These are phyloP conservation scores for Pleurozium schreberi DNA, from an alignment of 225 moss, liverwort and hornwort species.

Conservation along the genomic window DNA sequence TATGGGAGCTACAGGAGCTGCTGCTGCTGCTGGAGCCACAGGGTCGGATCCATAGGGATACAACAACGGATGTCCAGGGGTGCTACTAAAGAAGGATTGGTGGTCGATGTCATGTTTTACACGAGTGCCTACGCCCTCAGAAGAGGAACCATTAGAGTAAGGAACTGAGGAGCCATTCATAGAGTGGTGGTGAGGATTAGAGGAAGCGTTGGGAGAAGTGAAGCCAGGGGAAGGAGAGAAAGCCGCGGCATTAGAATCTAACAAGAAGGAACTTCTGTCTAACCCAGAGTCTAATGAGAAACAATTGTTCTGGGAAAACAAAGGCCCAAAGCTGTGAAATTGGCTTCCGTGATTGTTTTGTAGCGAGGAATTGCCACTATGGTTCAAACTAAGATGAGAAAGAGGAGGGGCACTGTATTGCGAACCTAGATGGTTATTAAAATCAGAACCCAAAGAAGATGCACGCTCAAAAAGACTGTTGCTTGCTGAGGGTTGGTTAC, in stretches of 20 bases:
- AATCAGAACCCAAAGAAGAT: conserved; percentile 33
- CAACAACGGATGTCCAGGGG: conserved; percentile 23
- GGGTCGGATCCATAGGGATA: conserved; percentile 30
- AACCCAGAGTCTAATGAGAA: conserved; percentile 40
- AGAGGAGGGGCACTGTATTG: conserved; percentile 36
- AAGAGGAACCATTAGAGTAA: conserved; percentile 58
- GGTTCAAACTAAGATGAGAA: conserved; percentile 45
- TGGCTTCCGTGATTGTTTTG: conserved; percentile 27
- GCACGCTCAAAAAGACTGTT: conserved; percentile 30
- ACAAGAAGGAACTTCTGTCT: conserved; percentile 17
- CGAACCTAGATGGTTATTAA: conserved; percentile 28
- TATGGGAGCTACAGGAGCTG: conserved; percentile 15
- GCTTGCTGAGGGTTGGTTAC: conserved; percentile 25
- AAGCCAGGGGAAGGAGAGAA: conserved; percentile 25
- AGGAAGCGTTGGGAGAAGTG: conserved; percentile 5
- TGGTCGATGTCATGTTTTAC: conserved; percentile 49
- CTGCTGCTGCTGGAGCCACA: conserved; percentile 1
- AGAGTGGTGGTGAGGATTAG: conserved; percentile 4
- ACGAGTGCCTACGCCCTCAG: conserved; percentile 17
- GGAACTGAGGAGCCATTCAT: conserved; percentile 31
- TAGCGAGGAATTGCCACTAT: conserved; percentile 36
- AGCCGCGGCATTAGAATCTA: conserved; percentile 17
- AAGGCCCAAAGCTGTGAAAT: conserved; percentile 35
- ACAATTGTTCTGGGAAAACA: conserved; percentile 35
- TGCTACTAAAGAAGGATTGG: conserved; percentile 65